Conservation (phyloP, 2,329 filamentous ascomycete species). For the Pyrenophora seminiperda region DNA sequence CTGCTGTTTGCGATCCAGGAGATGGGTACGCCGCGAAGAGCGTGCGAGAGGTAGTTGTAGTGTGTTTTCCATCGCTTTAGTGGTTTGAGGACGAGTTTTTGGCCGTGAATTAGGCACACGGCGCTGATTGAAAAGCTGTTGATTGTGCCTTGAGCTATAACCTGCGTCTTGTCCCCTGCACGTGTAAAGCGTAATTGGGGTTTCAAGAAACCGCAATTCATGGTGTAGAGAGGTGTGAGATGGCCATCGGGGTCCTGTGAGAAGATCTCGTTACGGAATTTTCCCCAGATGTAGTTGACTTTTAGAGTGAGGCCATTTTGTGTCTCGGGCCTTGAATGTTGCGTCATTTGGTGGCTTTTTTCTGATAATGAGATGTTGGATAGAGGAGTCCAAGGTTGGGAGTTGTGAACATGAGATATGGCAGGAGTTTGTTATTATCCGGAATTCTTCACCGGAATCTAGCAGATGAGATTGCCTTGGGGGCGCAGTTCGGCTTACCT, state of each 20-base stretch:
- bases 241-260: constrained; percentile 13
- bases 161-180: constrained; percentile 1
- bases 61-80: constrained; percentile 27
- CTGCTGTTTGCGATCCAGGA: constrained; percentile 23
- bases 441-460: too few species aligned
- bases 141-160: constrained; percentile 24
- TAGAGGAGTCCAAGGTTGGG: neutral
- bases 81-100: constrained; percentile 21
- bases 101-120: constrained; percentile 21
- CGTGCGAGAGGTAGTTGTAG: constrained; percentile 29
- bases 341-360: neutral
- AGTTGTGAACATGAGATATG: neutral
- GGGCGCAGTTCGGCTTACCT: too few species aligned
- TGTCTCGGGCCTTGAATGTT: neutral
- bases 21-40: constrained; percentile 9
- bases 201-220: constrained; percentile 26
- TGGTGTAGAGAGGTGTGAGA: constrained; percentile 23
- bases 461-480: too few species aligned
- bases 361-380: neutral
- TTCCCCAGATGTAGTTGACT: constrained; percentile 28
- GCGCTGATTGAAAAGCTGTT: constrained; percentile 22
- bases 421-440: too few species aligned
- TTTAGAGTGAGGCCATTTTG: constrained; percentile 16
- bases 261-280: constrained; percentile 25
- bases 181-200: constrained; percentile 24